A percentile compares a stretch with the other conserved stretches of the same genome.
Evolutionary conservation across 2,329 filamentous ascomycete species (phyloP).

Genomic region (Pseudogymnoascus sp.): DNA sequence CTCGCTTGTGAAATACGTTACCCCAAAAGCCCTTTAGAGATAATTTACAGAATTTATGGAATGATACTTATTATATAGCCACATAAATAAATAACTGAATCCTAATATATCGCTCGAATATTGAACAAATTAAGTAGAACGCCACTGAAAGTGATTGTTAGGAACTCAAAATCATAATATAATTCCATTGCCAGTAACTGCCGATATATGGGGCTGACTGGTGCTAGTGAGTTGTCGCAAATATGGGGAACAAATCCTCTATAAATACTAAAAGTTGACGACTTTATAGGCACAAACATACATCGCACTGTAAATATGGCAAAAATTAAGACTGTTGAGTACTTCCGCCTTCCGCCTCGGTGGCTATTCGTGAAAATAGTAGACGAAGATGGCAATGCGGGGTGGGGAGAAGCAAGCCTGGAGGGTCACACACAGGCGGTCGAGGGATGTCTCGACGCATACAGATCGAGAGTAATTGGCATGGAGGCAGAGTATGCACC

Average conservation of each 20-base stretch:
- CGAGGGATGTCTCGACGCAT: constrained; percentile 65
- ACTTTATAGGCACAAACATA: background rate
- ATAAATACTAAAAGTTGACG: background rate
- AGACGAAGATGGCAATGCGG: constrained; percentile 56
- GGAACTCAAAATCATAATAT: background rate
- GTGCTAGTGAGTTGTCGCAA: background rate
- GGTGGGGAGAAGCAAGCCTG: constrained; percentile 70
- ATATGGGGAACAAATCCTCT: background rate
- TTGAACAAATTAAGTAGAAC: too few species aligned
- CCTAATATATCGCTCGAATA: too few species aligned
- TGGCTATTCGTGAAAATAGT: constrained; percentile 76
- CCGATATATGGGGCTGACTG: background rate
- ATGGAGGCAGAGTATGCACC: constrained; percentile 60
- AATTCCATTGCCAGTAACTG: background rate
- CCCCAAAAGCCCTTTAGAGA: too few species aligned
- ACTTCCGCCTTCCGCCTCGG: constrained; percentile 67
- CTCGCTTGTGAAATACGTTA: too few species aligned
- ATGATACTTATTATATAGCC: too few species aligned
- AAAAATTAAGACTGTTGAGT: constrained; percentile 61
- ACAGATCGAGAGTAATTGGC: constrained; percentile 54
- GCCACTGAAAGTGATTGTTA: too few species aligned
- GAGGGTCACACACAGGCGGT: constrained; percentile 70
- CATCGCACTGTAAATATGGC: constrained; percentile 39
- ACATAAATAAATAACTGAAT: too few species aligned
- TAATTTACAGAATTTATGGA: too few species aligned